Base-by-base conservation (phyloP, 1,284 basidiomycete species). In the Apiotrichum mycotoxinovorans region DNA sequence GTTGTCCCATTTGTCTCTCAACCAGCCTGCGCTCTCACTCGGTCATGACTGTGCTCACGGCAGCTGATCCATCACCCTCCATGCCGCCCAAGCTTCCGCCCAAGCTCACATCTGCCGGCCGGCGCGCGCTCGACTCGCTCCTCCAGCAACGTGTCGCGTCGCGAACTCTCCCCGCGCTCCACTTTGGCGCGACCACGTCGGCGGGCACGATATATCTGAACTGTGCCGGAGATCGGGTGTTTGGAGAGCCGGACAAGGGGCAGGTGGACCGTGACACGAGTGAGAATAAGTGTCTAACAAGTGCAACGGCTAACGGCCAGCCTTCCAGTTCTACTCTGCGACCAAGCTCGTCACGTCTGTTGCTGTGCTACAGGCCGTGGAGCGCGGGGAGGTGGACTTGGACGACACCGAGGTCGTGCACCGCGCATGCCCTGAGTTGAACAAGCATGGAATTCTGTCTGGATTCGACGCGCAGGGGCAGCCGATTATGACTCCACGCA, bases 281-380 rank as follows among this genome's bases (percentile, higher is more conserved):
- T 72, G 54, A 54, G 67, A 55, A 17, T 10, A 30, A 7, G 30
- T 11, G 27, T 3, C 23, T 15, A 11, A 10, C 8, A 5, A 10
- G 17, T 4, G 42, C 2, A 14, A 9, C 8, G 25, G 18, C 23
- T 44, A 15, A 27, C 27, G 23, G 23, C 14, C 65, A 61, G 54
- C 34, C 4, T 33, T 51, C 27, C 64, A 65, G 62, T 48, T 70
- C 18, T 64, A 60, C 41, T 72, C 69, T 1, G 64, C 63, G 54
- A 66, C 66, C 38, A 73, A 72, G 58, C 55, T 72, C 14, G 62
- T 73, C 22, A 69, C 69, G 3, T 58, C 57, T 61, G 52, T 72
- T n/a, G 67, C 70, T 2, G 55, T 57, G 27, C 60, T 68, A 4
- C 70, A 69, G 38, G 59, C 68, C 1, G 64, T 72, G 12, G 72